Conservation (phyloP, 108 stramenopile species). For the Aurantiochytrium sp. region DNA sequence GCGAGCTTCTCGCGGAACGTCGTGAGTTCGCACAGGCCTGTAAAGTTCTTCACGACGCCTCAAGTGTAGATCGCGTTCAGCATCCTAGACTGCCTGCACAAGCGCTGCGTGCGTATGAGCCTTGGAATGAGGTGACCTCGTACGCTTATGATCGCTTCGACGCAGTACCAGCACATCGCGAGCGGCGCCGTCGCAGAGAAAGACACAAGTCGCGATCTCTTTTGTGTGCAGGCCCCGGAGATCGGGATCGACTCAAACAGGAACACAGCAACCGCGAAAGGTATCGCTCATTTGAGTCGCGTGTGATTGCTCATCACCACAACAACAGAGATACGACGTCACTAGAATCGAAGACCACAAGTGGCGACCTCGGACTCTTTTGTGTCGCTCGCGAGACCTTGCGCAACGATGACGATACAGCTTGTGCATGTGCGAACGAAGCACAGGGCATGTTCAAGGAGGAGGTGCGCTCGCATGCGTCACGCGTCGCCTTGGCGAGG, state of each 20-base stretch:
- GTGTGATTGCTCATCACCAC: not conserved
- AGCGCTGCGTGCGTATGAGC: not conserved
- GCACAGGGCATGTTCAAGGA: too few species aligned
- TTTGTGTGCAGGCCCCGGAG: not conserved
- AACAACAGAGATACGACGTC: not conserved
- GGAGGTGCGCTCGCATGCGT: too few species aligned
- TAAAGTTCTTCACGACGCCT: not conserved
- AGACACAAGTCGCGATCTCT: not conserved
- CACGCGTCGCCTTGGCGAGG: too few species aligned
- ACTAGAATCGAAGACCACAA: not conserved
- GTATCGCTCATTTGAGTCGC: not conserved
- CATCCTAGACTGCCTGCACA: not conserved
- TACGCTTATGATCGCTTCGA: not conserved
- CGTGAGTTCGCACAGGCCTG: not conserved
- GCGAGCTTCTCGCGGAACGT: not conserved
- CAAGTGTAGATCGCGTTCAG: not conserved
- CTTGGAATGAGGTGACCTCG: not conserved
- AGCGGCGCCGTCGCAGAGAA: not conserved
- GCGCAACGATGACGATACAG: too few species aligned
- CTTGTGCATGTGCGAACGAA: too few species aligned
- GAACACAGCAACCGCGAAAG: not conserved
- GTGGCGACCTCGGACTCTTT: too few species aligned
- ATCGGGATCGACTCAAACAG: not conserved
- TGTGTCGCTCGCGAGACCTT: too few species aligned
- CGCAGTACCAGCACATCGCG: not conserved